Conservation (phyloP, 2,329 filamentous ascomycete species). For the Gremmenia infestans region DNA sequence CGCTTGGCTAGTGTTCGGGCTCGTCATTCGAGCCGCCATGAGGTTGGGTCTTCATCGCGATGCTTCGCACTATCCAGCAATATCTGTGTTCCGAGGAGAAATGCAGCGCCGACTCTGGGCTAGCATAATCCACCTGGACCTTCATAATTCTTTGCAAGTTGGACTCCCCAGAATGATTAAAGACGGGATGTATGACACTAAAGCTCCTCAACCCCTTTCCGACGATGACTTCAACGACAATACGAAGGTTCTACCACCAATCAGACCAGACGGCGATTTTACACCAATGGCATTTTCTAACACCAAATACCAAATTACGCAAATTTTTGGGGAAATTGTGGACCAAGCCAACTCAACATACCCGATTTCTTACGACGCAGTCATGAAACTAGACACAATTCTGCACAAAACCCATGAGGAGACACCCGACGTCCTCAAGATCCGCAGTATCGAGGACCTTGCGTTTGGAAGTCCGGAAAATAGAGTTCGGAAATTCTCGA, state of each 20-base stretch:
- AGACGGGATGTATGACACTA: slow-evolving; percentile 57
- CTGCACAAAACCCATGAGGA: slow-evolving; percentile 41
- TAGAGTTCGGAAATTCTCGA: slow-evolving; percentile 25
- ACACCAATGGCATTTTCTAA: slow-evolving; percentile 39
- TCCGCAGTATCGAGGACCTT: neutral
- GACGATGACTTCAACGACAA: slow-evolving; percentile 61
- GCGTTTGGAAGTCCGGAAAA: slow-evolving; percentile 45
- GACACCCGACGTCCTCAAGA: slow-evolving; percentile 23
- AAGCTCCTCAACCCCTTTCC: slow-evolving; percentile 54
- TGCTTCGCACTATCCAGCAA: slow-evolving; percentile 42
- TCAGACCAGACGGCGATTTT: slow-evolving; percentile 51
- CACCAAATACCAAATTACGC: slow-evolving; percentile 42
- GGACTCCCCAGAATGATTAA: slow-evolving; percentile 64
- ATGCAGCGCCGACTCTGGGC: slow-evolving; percentile 60
- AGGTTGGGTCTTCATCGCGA: slow-evolving; percentile 56
- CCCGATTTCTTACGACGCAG: slow-evolving; percentile 43
- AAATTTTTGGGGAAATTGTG: slow-evolving; percentile 47
- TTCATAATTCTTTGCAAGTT: slow-evolving; percentile 61
- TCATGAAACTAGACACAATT: slow-evolving; percentile 44
- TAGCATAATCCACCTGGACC: slow-evolving; percentile 52
- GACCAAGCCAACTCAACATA: slow-evolving; percentile 45
- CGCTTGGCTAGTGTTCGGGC: slow-evolving; percentile 48
- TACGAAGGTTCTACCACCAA: slow-evolving; percentile 48
- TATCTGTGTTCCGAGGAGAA: slow-evolving; percentile 49
- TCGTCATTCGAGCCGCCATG: slow-evolving; percentile 49